phyloP scores from a whole-genome alignment of 202 grass and related monocot species.

The Schoenoplectus tabernaemontani region DNA sequence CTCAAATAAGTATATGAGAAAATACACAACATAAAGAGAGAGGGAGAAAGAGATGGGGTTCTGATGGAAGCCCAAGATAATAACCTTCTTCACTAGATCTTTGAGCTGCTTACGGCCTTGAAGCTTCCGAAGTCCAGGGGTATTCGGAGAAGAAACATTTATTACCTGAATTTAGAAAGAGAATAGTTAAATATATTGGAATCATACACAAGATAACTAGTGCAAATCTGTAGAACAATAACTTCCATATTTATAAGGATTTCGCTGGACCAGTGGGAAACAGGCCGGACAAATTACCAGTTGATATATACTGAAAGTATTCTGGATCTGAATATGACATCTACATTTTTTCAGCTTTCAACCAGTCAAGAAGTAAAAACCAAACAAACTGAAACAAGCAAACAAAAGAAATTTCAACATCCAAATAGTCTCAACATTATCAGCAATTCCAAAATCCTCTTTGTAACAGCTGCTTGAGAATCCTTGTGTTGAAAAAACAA shows the following conservation, averaged over 20 bases:
- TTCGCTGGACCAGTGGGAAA: not conserved
- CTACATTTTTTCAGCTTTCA: not conserved
- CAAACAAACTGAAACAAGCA: not conserved
- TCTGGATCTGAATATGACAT: not conserved
- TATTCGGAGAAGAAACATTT: constrained; percentile 96
- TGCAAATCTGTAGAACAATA: not conserved
- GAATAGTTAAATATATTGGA: not conserved
- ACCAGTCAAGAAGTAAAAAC: not conserved
- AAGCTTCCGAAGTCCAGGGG: constrained; percentile 84
- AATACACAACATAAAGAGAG: not conserved
- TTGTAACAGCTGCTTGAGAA: no score
- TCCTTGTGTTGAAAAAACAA: no score
- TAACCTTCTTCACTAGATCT: constrained; percentile 91
- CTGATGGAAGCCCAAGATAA: not conserved
- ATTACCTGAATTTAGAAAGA: constrained; percentile 52
- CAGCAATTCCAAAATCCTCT: not conserved
- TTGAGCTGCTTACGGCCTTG: constrained; percentile 89
- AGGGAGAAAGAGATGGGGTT: no score
- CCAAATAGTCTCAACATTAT: not conserved
- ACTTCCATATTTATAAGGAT: not conserved
- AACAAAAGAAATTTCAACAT: not conserved
- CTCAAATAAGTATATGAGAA: constrained; percentile 21
- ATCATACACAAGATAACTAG: not conserved
- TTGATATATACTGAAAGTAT: not conserved
- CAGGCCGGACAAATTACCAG: not conserved